A percentile compares a stretch with the other conserved stretches of the same genome.
Evolutionary conservation across 164 flowering plant genomes (phyloP).

Genomic region (Piper betle): DNA sequence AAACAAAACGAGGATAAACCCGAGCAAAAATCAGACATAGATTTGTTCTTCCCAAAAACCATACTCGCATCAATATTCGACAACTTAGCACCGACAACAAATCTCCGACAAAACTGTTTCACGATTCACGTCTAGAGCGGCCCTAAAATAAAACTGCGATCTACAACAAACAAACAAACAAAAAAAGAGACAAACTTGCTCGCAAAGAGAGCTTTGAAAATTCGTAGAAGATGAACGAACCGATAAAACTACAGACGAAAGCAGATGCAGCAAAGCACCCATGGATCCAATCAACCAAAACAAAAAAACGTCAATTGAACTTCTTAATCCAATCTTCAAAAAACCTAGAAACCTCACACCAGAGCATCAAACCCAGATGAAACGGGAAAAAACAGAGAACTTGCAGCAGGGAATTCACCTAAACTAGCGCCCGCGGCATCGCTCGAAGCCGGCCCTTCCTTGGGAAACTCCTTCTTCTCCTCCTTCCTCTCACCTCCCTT

Average conservation of each 20-base stretch:
- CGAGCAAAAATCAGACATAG: not conserved
- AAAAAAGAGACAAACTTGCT: not conserved
- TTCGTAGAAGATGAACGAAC: too few relatives aligned
- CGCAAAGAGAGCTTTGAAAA: not conserved
- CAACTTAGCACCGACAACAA: not conserved
- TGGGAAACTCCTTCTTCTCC: not conserved
- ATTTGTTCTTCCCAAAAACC: not conserved
- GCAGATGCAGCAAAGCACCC: not conserved
- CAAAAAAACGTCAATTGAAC: not conserved
- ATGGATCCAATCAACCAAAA: not conserved
- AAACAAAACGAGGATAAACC: not conserved
- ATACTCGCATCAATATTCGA: not conserved
- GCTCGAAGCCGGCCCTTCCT: not conserved
- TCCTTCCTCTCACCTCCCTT: not conserved
- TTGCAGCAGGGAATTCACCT: not conserved
- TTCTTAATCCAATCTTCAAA: not conserved
- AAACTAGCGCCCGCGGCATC: not conserved
- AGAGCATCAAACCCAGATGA: not conserved
- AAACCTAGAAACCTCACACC: not conserved
- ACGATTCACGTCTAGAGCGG: too few relatives aligned
- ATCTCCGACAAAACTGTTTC: not conserved
- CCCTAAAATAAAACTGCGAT: not conserved
- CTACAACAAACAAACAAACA: not conserved
- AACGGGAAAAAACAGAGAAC: not conserved
- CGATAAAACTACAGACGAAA: not conserved